Evolutionary conservation across 495 filamentous ascomycete species (phyloP).

Genomic region (Xylaria grammica): DNA sequence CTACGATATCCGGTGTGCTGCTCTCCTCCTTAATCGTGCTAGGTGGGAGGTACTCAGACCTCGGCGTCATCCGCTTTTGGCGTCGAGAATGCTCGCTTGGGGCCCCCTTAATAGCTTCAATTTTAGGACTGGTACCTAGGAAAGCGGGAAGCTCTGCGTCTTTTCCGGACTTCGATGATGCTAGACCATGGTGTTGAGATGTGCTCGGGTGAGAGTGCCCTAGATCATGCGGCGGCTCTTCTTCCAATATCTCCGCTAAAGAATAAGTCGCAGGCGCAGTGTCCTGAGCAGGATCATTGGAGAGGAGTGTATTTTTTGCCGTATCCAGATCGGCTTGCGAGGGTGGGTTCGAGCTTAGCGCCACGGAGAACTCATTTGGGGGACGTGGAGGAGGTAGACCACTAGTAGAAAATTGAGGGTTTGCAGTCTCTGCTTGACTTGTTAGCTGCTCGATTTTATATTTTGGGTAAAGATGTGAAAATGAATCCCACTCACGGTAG

Average conservation of each 20-base stretch:
- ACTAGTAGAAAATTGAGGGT: background rate
- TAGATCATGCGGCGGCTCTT: too few relatives aligned
- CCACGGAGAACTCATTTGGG: background rate
- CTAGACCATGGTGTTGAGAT: too few relatives aligned
- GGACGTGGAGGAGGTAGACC: background rate
- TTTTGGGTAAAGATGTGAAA: background rate
- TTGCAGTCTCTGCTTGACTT: background rate
- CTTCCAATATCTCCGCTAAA: too few relatives aligned
- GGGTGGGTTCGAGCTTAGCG: constrained; percentile 11
- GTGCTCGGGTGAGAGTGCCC: too few relatives aligned
- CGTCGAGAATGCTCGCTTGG: background rate
- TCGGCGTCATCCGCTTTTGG: background rate
- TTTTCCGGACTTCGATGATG: too few relatives aligned
- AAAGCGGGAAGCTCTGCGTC: background rate
- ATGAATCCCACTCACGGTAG: constrained; percentile 1
- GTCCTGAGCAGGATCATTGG: too few relatives aligned
- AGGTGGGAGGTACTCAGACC: background rate
- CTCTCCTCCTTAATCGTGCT: constrained; percentile 13
- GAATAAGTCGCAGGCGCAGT: background rate
- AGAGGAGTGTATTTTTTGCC: background rate
- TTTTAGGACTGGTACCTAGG: background rate
- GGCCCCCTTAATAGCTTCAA: background rate
- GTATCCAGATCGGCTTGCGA: background rate
- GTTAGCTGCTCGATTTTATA: background rate
- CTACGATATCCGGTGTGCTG: background rate